These are phyloP conservation scores for Thermoascus crustaceus DNA, from an alignment of 2,329 filamentous ascomycete genomes.

Conservation along the genomic window DNA sequence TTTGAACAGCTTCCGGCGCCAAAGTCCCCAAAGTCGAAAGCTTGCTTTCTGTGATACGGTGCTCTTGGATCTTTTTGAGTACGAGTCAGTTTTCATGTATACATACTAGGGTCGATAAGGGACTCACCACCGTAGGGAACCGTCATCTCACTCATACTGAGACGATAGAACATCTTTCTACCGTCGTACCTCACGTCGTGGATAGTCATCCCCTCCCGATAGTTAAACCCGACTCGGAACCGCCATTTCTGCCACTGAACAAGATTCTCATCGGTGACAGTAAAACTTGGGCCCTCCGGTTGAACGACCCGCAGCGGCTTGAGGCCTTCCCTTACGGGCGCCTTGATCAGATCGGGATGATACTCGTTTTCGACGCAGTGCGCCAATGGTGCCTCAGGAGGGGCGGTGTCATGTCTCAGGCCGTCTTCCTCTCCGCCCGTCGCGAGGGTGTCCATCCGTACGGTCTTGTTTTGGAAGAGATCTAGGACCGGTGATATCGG, in stretches of 20 bases:
- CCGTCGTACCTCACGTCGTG: slow-evolving; percentile 59
- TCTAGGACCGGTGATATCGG: slow-evolving; percentile 4
- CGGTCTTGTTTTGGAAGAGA: slow-evolving; percentile 4
- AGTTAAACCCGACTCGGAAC: slow-evolving; percentile 60
- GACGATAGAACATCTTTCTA: slow-evolving; percentile 54
- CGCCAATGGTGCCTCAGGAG: neutral
- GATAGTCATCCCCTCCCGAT: slow-evolving; percentile 58
- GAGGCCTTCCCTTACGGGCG: slow-evolving; percentile 35
- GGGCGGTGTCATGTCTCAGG: slow-evolving; percentile 3
- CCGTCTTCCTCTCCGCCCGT: slow-evolving; percentile 3
- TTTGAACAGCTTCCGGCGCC: slow-evolving; percentile 57
- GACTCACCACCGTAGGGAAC: slow-evolving; percentile 9
- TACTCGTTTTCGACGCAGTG: slow-evolving; percentile 5
- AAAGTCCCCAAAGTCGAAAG: slow-evolving; percentile 61
- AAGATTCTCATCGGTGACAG: slow-evolving; percentile 42
- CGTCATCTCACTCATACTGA: slow-evolving; percentile 59
- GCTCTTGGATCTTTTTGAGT: slow-evolving; percentile 45
- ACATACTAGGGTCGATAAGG: neutral
- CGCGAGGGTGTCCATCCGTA: slow-evolving; percentile 3
- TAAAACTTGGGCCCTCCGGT: slow-evolving; percentile 58
- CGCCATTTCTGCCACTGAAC: slow-evolving; percentile 58
- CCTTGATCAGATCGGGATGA: slow-evolving; percentile 1
- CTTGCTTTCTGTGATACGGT: slow-evolving; percentile 59
- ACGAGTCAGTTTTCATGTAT: neutral
- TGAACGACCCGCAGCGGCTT: slow-evolving; percentile 65